These are phyloP conservation scores for Clarireedia monteithiana DNA, from an alignment of 2,329 filamentous ascomycete genomes.

Conservation along the genomic window DNA sequence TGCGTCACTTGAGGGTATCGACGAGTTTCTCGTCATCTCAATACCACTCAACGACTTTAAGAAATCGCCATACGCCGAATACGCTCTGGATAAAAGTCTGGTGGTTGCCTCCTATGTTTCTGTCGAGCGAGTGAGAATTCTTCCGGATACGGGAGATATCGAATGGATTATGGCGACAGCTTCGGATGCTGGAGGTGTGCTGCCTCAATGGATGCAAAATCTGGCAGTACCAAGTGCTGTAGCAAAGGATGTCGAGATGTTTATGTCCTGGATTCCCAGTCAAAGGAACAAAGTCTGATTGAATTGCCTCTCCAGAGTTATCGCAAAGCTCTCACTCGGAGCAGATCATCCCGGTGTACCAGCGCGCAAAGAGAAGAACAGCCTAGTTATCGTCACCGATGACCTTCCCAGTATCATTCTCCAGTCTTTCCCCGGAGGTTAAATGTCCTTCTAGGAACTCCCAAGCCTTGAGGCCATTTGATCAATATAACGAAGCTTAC, in stretches of 20 bases:
- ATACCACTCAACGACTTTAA: constrained; percentile 42
- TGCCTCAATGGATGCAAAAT: constrained; percentile 62
- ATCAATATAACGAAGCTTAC: too few species aligned
- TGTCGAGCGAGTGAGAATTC: constrained; percentile 48
- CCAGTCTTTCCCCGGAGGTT: too few species aligned
- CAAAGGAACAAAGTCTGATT: constrained; percentile 11
- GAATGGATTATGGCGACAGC: constrained; percentile 76
- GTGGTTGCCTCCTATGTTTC: constrained; percentile 56
- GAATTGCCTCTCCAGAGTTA: too few species aligned
- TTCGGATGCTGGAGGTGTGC: constrained; percentile 58
- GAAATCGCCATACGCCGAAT: constrained; percentile 25
- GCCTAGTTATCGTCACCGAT: too few species aligned
- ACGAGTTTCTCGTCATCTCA: constrained; percentile 50
- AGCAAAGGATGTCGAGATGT: constrained; percentile 64
- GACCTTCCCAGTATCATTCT: too few species aligned
- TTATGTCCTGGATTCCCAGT: constrained; percentile 51
- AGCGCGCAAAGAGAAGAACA: too few species aligned
- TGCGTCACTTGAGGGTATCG: constrained; percentile 30
- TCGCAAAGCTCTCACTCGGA: too few species aligned
- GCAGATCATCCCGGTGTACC: too few species aligned
- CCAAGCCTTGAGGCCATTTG: too few species aligned
- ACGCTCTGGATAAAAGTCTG: constrained; percentile 37
- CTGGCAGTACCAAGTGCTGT: constrained; percentile 53
- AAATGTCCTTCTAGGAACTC: too few species aligned
- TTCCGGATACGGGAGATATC: constrained; percentile 35